Evolutionary conservation across 2,329 filamentous ascomycete genomes (phyloP).

Genomic region (Phaeophleospora eucalypticola): DNA sequence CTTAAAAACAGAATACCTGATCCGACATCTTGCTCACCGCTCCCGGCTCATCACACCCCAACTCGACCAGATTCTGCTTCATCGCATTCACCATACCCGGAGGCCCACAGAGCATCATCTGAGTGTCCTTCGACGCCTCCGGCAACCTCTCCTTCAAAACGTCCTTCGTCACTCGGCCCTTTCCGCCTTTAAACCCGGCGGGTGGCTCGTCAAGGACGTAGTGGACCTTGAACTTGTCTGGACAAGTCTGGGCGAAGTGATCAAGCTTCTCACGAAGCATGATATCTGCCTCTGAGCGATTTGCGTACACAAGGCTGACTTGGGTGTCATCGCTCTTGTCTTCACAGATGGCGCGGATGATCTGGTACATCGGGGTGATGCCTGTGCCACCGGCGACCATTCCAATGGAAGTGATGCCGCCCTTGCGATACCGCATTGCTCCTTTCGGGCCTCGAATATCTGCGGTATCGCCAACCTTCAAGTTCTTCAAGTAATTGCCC

Average conservation of each 20-base stretch:
- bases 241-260: conserved; percentile 45
- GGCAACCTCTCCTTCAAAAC: conserved; percentile 51
- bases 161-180: conserved; percentile 51
- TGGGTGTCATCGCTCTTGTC: conserved; percentile 56
- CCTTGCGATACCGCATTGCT: conserved; percentile 50
- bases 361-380: conserved; percentile 57
- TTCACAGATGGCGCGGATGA: conserved; percentile 62
- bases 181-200: conserved; percentile 46
- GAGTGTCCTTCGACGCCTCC: conserved; percentile 43
- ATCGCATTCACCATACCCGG: conserved; percentile 57
- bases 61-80: conserved; percentile 43
- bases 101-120: conserved; percentile 58
- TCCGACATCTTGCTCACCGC: conserved; percentile 94
- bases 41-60: conserved; percentile 83
- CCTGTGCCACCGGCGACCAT: conserved; percentile 54
- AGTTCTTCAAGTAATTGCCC: conserved; percentile 45
- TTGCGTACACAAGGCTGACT: conserved; percentile 57
- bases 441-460: conserved; percentile 55
- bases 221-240: conserved; percentile 51
- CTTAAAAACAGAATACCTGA: conserved; percentile 90
- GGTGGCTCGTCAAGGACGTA: conserved; percentile 53
- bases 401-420: conserved; percentile 45
- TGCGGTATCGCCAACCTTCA: conserved; percentile 45
- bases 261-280: conserved; percentile 56
- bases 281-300: conserved; percentile 57